Percentiles rank a stretch among this genome's conserved stretches.
Evolutionary conservation across 805 yeast genomes (phyloP).

Genomic region (Cyberlindnera xishuangbannaensis): DNA sequence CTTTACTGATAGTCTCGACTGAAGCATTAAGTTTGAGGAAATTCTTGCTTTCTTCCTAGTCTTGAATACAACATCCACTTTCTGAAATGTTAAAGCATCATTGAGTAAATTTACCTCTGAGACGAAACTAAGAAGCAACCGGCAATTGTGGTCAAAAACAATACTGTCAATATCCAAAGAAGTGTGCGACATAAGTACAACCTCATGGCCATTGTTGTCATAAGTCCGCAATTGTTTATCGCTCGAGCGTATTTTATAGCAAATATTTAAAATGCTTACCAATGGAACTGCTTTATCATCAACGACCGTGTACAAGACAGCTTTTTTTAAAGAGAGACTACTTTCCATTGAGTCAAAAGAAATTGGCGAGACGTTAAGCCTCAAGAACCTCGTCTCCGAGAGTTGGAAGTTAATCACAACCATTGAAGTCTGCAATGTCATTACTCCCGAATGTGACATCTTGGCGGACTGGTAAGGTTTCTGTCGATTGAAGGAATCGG

Average conservation of each 20-base stretch:
- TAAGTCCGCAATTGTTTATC: slow-evolving; percentile 24
- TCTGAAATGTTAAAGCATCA: slow-evolving; percentile 9
- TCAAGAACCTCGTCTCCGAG: slow-evolving; percentile 14
- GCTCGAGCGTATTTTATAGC: slow-evolving; percentile 5
- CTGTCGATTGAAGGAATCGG: slow-evolving; percentile 18
- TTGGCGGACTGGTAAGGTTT: slow-evolving; percentile 3
- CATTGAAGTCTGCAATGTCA: slow-evolving; percentile 20
- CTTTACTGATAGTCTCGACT: slow-evolving; percentile 17
- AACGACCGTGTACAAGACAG: slow-evolving; percentile 18
- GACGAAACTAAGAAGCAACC: slow-evolving; percentile 24
- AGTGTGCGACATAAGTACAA: slow-evolving; percentile 14
- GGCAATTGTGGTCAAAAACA: slow-evolving; percentile 22
- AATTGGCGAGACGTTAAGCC: slow-evolving; percentile 36
- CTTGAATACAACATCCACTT: slow-evolving; percentile 19
- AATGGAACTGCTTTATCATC: slow-evolving; percentile 16
- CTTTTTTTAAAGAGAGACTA: slow-evolving; percentile 30
- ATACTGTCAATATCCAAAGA: slow-evolving; percentile 23
- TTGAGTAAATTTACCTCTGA: slow-evolving; percentile 4
- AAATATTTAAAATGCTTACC: slow-evolving; percentile 21
- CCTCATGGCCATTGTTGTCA: slow-evolving; percentile 27
- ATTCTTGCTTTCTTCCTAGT: slow-evolving; percentile 22
- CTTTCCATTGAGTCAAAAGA: slow-evolving; percentile 34
- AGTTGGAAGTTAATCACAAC: slow-evolving; percentile 10
- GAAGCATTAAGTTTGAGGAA: slow-evolving; percentile 15
- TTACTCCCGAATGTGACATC: slow-evolving; percentile 3